These are phyloP conservation scores for Umbelopsis sp. DNA, from an alignment of 192 early-diverging fungal genomes.

Conservation along the genomic window DNA sequence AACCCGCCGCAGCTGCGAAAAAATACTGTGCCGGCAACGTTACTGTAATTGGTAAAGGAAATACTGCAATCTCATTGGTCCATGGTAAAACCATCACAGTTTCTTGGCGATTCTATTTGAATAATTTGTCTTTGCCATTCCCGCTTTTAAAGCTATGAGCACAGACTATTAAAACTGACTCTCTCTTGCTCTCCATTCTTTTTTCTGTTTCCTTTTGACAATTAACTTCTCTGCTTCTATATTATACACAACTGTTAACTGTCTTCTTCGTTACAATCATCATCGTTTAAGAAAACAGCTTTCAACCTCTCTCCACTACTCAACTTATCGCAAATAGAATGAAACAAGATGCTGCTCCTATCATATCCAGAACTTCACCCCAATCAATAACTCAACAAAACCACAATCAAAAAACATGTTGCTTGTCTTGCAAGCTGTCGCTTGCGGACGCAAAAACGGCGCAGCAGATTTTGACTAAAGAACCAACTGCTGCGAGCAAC, in stretches of 20 bases:
- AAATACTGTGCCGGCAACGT: background rate
- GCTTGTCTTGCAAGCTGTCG: background rate
- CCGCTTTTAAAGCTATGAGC: background rate
- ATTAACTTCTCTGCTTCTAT: background rate
- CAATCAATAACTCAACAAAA: background rate
- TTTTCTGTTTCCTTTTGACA: background rate
- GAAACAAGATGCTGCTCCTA: background rate
- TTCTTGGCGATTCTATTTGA: slow-evolving; percentile 8
- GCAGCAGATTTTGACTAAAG: background rate
- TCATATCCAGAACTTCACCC: background rate
- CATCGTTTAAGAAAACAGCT: background rate
- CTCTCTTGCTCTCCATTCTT: slow-evolving; percentile 8
- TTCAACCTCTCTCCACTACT: background rate
- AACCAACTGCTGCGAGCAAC: background rate
- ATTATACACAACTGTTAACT: background rate
- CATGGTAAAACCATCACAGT: background rate
- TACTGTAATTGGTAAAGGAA: too few relatives aligned
- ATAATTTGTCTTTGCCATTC: slow-evolving; percentile 1
- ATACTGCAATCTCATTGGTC: background rate
- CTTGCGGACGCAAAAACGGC: background rate
- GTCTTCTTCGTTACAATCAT: background rate
- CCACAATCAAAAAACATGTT: background rate
- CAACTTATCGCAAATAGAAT: background rate
- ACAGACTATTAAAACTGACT: slow-evolving; percentile 8
- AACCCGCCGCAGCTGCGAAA: slow-evolving; percentile 7